Percentiles rank a stretch among this genome's conserved stretches.
These are phyloP conservation scores for Coniophora puteana DNA, from an alignment of 1,284 basidiomycete genomes.

Conservation along the genomic window DNA sequence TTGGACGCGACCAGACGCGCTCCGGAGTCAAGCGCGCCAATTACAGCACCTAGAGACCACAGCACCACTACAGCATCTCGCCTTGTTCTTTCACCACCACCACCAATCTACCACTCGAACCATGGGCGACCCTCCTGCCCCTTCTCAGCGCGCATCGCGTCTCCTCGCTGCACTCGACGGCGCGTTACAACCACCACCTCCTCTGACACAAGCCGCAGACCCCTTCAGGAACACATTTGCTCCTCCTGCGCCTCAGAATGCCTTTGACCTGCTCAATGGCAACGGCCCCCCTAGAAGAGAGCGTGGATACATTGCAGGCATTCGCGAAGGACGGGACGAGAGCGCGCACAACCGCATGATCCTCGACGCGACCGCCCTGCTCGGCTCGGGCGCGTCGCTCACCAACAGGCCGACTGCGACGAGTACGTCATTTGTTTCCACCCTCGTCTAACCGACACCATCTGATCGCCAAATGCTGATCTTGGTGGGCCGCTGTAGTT, in stretches of 20 bases:
- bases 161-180: constrained; percentile 9
- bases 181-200: neutral
- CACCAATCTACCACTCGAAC: too few species aligned
- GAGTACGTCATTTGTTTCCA: constrained; percentile 1
- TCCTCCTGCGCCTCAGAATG: constrained; percentile 1
- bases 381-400: neutral
- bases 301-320: neutral
- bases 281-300: constrained; percentile 6
- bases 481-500: neutral
- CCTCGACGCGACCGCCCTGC: neutral
- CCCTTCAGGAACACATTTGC: neutral
- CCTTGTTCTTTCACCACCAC: too few species aligned
- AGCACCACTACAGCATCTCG: too few species aligned
- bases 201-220: neutral
- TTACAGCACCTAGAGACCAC: too few species aligned
- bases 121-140: too few species aligned
- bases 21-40: too few species aligned
- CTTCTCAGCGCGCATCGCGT: too few species aligned
- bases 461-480: too few species aligned
- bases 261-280: neutral
- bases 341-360: neutral
- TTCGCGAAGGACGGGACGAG: neutral
- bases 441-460: neutral
- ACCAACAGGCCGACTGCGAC: neutral
- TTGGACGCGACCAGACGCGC: too few species aligned